Conservation (phyloP, 495 filamentous ascomycete genomes). For the Aspergillus incahuasiensis region DNA sequence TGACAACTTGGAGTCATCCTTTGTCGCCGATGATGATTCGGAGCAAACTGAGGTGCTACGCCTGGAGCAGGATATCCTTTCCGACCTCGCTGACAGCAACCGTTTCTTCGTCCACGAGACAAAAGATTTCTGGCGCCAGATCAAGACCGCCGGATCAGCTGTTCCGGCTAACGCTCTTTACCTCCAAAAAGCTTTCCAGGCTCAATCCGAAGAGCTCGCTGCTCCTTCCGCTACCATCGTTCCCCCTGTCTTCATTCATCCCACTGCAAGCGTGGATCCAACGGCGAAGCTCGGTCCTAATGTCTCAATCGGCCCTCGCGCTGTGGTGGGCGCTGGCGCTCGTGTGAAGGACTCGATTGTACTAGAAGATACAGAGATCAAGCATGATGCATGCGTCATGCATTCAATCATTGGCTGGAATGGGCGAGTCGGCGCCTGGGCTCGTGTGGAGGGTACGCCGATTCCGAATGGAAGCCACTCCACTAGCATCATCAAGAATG, state of each 20-base stretch:
- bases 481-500: slow-evolving; percentile 93
- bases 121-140: slow-evolving; percentile 99
- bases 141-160: slow-evolving; percentile 97
- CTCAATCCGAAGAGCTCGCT: slow-evolving; percentile 74
- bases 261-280: slow-evolving; percentile 85
- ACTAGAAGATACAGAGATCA: slow-evolving; percentile 91
- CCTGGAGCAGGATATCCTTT: slow-evolving; percentile 95
- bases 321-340: slow-evolving; percentile 75
- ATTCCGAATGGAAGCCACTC: slow-evolving; percentile 85
- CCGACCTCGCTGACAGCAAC: slow-evolving; percentile 93
- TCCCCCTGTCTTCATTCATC: slow-evolving; percentile 95
- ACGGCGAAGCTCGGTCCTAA: slow-evolving; percentile 96
- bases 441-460: slow-evolving; percentile 92
- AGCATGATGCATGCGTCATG: slow-evolving; percentile 92
- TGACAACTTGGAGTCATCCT: slow-evolving; percentile 83
- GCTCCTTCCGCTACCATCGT: slow-evolving; percentile 84
- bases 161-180: slow-evolving; percentile 98
- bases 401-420: slow-evolving; percentile 98
- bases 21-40: slow-evolving; percentile 69
- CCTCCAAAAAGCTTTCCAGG: slow-evolving; percentile 90
- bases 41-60: slow-evolving; percentile 84
- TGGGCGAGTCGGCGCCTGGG: slow-evolving; percentile 94
- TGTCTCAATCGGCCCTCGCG: slow-evolving; percentile 90
- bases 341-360: slow-evolving; percentile 96
- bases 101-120: slow-evolving; percentile 99